Conservation (phyloP, 108 stramenopile species). For the Skeletonema tropicum region DNA sequence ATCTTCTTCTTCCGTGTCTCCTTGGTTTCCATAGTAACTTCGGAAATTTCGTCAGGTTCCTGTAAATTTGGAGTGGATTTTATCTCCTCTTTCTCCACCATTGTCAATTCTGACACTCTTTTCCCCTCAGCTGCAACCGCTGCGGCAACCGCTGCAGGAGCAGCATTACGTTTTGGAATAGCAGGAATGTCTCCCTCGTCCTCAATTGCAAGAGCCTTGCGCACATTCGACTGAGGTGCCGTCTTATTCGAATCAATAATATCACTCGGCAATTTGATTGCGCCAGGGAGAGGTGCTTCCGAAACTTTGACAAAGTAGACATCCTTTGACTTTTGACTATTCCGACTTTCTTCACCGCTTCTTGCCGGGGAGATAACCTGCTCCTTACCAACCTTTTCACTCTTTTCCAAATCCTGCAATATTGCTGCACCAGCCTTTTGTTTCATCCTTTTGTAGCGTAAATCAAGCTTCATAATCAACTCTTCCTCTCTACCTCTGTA, state of each 20-base stretch:
- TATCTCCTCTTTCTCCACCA: constrained; percentile 6
- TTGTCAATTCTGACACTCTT: background rate
- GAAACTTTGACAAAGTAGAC: constrained; percentile 2
- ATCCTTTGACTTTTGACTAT: constrained; percentile 16
- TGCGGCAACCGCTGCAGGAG: background rate
- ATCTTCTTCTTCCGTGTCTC: constrained; percentile 18
- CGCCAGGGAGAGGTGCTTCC: background rate
- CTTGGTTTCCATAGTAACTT: constrained; percentile 54
- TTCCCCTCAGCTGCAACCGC: background rate
- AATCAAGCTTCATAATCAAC: constrained; percentile 47
- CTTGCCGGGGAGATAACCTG: background rate
- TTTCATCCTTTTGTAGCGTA: constrained; percentile 38
- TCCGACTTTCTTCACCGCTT: constrained; percentile 8
- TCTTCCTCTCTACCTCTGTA: constrained; percentile 53
- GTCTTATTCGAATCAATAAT: constrained; percentile 18
- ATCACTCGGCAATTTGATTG: background rate
- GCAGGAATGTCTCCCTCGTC: constrained; percentile 4
- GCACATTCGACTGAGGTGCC: constrained; percentile 6
- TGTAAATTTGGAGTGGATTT: background rate
- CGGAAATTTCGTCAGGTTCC: constrained; percentile 40
- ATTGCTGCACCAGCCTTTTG: background rate
- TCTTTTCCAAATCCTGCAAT: constrained; percentile 5
- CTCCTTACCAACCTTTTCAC: background rate
- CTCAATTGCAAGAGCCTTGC: background rate
- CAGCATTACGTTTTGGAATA: constrained; percentile 1